These are phyloP conservation scores for Priceomyces castillae DNA, from an alignment of 805 yeast species.

Conservation along the genomic window DNA sequence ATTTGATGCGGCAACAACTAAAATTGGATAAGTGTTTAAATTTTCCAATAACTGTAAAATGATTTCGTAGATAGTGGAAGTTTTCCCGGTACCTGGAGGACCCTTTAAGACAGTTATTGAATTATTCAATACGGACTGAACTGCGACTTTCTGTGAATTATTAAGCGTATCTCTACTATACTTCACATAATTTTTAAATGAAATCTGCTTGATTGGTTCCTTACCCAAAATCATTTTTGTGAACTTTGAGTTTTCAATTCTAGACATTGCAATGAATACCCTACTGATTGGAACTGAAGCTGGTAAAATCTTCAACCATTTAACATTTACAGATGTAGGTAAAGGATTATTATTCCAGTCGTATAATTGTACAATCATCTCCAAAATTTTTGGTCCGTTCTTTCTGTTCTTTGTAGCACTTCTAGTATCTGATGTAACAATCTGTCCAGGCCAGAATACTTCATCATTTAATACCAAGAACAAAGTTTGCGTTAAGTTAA, in stretches of 20 bases:
- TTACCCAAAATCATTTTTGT: slow-evolving; percentile 54
- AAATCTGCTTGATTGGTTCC: slow-evolving; percentile 52
- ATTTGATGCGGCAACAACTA: slow-evolving; percentile 74
- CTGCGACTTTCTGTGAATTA: slow-evolving; percentile 57
- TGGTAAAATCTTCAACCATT: slow-evolving; percentile 47
- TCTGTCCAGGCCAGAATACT: slow-evolving; percentile 58
- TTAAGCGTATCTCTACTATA: slow-evolving; percentile 51
- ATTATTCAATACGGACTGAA: slow-evolving; percentile 51
- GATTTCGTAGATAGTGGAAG: slow-evolving; percentile 42
- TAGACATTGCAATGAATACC: slow-evolving; percentile 64
- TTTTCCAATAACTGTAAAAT: slow-evolving; percentile 54
- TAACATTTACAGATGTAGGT: slow-evolving; percentile 44
- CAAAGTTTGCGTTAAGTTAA: slow-evolving; percentile 55
- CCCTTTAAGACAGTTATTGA: slow-evolving; percentile 48
- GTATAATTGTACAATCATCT: slow-evolving; percentile 50
- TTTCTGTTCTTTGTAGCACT: slow-evolving; percentile 18
- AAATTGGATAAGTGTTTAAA: slow-evolving; percentile 56
- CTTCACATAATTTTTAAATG: slow-evolving; percentile 52
- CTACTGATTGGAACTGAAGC: slow-evolving; percentile 62
- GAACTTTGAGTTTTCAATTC: slow-evolving; percentile 52
- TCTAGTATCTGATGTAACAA: slow-evolving; percentile 41
- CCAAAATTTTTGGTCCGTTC: slow-evolving; percentile 28
- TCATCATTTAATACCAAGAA: slow-evolving; percentile 51
- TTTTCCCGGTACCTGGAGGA: slow-evolving; percentile 67
- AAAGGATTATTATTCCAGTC: slow-evolving; percentile 56